Base-by-base conservation (phyloP, 495 filamentous ascomycete species). In the Penicillium fimorum region DNA sequence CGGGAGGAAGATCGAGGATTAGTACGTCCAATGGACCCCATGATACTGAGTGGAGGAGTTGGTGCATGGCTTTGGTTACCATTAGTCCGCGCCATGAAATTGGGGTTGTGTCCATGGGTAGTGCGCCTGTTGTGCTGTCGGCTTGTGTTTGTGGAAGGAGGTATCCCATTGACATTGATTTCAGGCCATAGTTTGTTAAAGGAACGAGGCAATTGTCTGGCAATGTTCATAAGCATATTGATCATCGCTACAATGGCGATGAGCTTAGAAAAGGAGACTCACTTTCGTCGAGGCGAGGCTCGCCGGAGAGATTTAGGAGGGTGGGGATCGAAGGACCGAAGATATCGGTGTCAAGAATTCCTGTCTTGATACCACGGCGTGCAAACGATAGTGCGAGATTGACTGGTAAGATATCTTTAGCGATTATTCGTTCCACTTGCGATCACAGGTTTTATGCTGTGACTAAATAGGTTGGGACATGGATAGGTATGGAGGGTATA, bases 101-200 rank as follows among this genome's bases (percentile, higher is more conserved):
- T 4, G 94, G 88, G 1, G 84, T 84, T 35, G 84, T 81, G 63
- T 89, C 86, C 55, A 83, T 82, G 1, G 74, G 76, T n/a, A 69
- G 58, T 55, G 64, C 51, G 17, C 62, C 61, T 8, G 64, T 53
- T 29, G 60, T 17, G 41, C 18, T 60, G 49, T 65, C 53, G 11
- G 67, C 41, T 56, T 65, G 51, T 25, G 70, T 68, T 61, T 69
- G 70, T 2, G 76, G 76, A 13, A 95, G 83, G 11, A 97, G 82
- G 63, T 96, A 97, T 45, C 95, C 95, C 87, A 99, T 96, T 3
- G 91, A 96, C 94, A 97, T 97, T 40, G 89, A 92, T 70, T 95
- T 93, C 56, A 99, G 81, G 52, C 93, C 95, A 75, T 97, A 97
- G 67, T 94, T 96, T n/a, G 87, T 88, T 24, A 97, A 72, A 0